Evolutionary conservation across 139 green algal species (phyloP).

Genomic region (Tetradesmus lagerheimii): DNA sequence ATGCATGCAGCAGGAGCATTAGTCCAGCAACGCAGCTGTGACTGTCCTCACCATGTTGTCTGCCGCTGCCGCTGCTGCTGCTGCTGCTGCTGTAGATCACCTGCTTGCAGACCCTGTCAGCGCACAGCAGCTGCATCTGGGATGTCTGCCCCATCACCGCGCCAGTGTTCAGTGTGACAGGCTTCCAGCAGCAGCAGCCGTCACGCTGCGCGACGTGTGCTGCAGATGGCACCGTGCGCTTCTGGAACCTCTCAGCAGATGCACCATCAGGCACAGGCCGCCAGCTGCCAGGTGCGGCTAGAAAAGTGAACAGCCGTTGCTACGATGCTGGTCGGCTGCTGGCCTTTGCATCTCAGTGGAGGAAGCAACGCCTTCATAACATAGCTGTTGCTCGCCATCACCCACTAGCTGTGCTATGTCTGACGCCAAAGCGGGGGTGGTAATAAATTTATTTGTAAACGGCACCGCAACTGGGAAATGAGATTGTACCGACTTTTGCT

Average conservation of each 20-base stretch:
- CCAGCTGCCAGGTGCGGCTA: slow-evolving; percentile 10
- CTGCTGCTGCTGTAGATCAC: slow-evolving; percentile 14
- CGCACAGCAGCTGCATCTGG: slow-evolving; percentile 65
- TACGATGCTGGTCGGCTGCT: not conserved
- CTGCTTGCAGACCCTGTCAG: slow-evolving; percentile 51
- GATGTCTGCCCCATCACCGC: slow-evolving; percentile 38
- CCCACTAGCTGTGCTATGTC: too few species aligned
- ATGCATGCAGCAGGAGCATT: too few species aligned
- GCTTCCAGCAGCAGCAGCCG: not conserved
- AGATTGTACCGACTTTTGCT: not conserved
- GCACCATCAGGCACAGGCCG: not conserved
- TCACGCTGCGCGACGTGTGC: slow-evolving; percentile 54
- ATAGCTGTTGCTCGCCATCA: too few species aligned
- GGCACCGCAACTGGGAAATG: not conserved
- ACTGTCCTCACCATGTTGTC: too few species aligned
- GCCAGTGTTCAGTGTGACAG: not conserved
- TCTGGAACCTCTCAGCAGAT: slow-evolving; percentile 53
- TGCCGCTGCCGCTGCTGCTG: not conserved
- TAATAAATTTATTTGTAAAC: too few species aligned
- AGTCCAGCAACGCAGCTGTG: too few species aligned
- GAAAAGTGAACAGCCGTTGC: not conserved
- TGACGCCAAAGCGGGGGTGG: too few species aligned
- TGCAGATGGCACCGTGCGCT: slow-evolving; percentile 60
- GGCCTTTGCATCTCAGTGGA: not conserved
- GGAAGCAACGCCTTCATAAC: not conserved